Evolutionary conservation across 2,329 filamentous ascomycete genomes (phyloP).

Genomic region (Hortaea werneckii): DNA sequence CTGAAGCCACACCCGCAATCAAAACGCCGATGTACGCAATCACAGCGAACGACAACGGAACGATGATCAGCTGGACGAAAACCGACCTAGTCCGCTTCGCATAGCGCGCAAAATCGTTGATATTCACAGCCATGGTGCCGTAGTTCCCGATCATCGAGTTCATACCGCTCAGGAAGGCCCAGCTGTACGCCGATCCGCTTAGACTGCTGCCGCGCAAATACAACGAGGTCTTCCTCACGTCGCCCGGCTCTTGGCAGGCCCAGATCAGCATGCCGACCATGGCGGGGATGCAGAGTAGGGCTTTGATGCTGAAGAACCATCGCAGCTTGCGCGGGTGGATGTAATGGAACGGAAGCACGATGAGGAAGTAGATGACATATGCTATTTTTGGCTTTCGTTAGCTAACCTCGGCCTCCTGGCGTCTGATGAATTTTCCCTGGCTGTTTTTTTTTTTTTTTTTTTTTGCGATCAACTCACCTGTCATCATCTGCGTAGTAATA

Average conservation of each 20-base stretch:
- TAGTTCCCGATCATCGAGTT: slow-evolving; percentile 21
- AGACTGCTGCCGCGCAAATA: slow-evolving; percentile 14
- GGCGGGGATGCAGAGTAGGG: slow-evolving; percentile 10
- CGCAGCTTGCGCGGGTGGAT: slow-evolving; percentile 11
- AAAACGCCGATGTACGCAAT: slow-evolving; percentile 21
- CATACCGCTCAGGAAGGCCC: slow-evolving; percentile 22
- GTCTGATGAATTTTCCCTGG: no score
- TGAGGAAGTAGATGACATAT: slow-evolving; percentile 15
- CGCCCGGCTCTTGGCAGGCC: slow-evolving; percentile 9
- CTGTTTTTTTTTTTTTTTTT: background rate
- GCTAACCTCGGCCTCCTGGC: no score
- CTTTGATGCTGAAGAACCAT: slow-evolving; percentile 16
- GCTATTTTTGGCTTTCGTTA: background rate
- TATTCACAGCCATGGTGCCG: slow-evolving; percentile 17
- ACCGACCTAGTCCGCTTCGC: slow-evolving; percentile 7
- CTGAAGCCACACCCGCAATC: slow-evolving; percentile 13
- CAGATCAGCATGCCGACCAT: slow-evolving; percentile 14
- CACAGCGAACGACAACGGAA: slow-evolving; percentile 16
- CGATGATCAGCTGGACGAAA: slow-evolving; percentile 15
- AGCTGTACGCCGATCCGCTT: slow-evolving; percentile 15
- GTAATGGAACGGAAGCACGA: slow-evolving; percentile 13
- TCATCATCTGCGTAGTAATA: slow-evolving; percentile 14
- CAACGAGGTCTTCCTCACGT: slow-evolving; percentile 13
- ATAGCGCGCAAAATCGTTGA: slow-evolving; percentile 15
- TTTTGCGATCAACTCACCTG: background rate